Base-by-base conservation (phyloP, 192 early-diverging fungal genomes). In the Backusella mclennaniae region DNA sequence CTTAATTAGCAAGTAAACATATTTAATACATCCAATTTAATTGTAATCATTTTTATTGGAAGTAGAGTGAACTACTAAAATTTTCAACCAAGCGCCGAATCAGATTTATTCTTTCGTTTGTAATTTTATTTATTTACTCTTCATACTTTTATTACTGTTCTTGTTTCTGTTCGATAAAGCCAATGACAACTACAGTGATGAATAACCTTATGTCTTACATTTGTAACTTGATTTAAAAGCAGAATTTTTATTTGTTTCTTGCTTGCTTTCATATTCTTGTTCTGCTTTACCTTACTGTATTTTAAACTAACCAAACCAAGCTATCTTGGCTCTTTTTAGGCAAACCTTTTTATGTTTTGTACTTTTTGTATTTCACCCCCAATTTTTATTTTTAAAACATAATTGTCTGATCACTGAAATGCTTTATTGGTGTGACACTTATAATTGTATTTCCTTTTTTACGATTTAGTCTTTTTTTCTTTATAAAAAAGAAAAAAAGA, bases 11-110 rank as follows among this genome's bases (percentile, higher is more conserved):
- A 63, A 29, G 56, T 29, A 63, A 29, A 4, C 56, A 63, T 63
- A 63, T 63, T 63, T 23, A 63, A 63, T 29, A 63, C 23, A 63
- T 63, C 56, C 56, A 63, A 63, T 63, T 63, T 63, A 63, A 63
- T 14, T 23, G 56, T 63, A 63, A 26, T 23, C 21, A 26, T 14
- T 63, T 63, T 23, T 63, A 63, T 63, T 63, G 56, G 56, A 63
- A 63, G 11, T 11, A 29, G 29, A 12, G 14, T 4, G 3, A 19
- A 4, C 56, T 63, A 63, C 29, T 8, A 23, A 14, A 29, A 63
- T 14, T 63, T 63, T 63, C 26, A 63, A 63, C 53, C 23, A 59
- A 59, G 53, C 53, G 53, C n/a, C 56, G 56, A 63, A 63, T 63
- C 26, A 63, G 23, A 4, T 63, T 49, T 49, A 49, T n/a, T 63